A percentile compares a stretch with the other conserved stretches of the same genome.
Conservation (phyloP, 2,329 filamentous ascomycete species). For the Ophiostoma ips region DNA sequence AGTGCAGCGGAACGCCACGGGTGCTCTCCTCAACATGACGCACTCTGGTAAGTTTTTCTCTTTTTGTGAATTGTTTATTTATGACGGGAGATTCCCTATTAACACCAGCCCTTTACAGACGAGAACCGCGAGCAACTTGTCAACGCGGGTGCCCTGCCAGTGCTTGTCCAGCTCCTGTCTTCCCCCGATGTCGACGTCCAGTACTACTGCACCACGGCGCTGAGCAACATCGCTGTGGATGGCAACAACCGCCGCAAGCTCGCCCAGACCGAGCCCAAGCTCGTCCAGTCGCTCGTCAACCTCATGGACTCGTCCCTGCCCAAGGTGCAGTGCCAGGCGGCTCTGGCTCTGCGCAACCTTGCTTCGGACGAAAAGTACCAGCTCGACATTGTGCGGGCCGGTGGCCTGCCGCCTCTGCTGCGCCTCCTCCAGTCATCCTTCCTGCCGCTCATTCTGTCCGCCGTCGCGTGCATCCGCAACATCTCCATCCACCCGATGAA, state of each 20-base stretch:
- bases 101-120: slow-evolving; percentile 40
- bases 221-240: slow-evolving; percentile 97
- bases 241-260: slow-evolving; percentile 80
- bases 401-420: slow-evolving; percentile 72
- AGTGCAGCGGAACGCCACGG: slow-evolving; percentile 93
- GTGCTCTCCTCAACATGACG: slow-evolving; percentile 95
- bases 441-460: slow-evolving; percentile 86
- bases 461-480: slow-evolving; percentile 95
- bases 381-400: slow-evolving; percentile 85
- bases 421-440: slow-evolving; percentile 90
- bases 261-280: slow-evolving; percentile 75
- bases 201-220: slow-evolving; percentile 96
- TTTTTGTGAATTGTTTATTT: no score
- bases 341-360: slow-evolving; percentile 81
- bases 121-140: slow-evolving; percentile 97
- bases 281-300: slow-evolving; percentile 87
- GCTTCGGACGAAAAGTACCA: slow-evolving; percentile 98
- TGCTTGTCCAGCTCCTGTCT: slow-evolving; percentile 85
- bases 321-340: slow-evolving; percentile 96
- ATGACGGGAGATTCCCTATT: not conserved
- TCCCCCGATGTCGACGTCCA: slow-evolving; percentile 94
- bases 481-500: slow-evolving; percentile 97
- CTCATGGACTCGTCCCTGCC: slow-evolving; percentile 95
- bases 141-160: slow-evolving; percentile 92
- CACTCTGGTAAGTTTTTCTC: slow-evolving; percentile 60